Base-by-base conservation (phyloP, 192 early-diverging fungal species). In the Thamnidium elegans region DNA sequence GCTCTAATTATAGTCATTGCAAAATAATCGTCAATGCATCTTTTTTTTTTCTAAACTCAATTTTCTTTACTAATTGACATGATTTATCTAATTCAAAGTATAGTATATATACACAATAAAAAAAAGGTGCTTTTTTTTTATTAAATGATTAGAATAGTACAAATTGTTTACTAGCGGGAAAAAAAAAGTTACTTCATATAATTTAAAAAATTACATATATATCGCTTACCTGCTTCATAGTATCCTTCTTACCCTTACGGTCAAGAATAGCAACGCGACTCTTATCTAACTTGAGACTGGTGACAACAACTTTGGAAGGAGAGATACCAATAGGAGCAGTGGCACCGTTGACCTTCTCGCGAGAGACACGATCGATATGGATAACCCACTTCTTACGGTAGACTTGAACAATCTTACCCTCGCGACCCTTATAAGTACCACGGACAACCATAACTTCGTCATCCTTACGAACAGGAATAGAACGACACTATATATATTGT, bases 241-340 rank as follows among this genome's bases (percentile, higher is more conserved):
- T 62, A 15, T 55, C 34, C 46, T 54, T 63, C 55, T 75, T 72
- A 62, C 80, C 89, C 90, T 99, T 99, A 81, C 95, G 90, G 71
- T 86, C 87, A 55, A 99, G 83, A 70, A 98, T 77, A 67, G 74
- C 76, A 84, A 89, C 86, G 74, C 97, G 92, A 88, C 97, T 96
- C 85, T 95, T 94, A 88, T 96, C 92, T 62, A 97, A 71, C 89
- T 98, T 90, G 72, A 96, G 78, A 73, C 90, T 91, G 77, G 88
- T 95, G 86, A 99, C 87, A 66, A 93, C 85, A 56, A 99, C 97
- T 83, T 99, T 99, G 81, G 95, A 98, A 66, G 97, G 96, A 87
- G 95, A 91, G 79, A 99, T 86, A 69, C 91, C 91, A 78, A 98
- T 84, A 60, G 86, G 87, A 51, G 94, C 92, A 67, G 90, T 84